Evolutionary conservation across 768 basidiomycete species (phyloP), one percentile per base, ranked within the genome.

Genomic region (Scleroderma citrinum): DNA sequence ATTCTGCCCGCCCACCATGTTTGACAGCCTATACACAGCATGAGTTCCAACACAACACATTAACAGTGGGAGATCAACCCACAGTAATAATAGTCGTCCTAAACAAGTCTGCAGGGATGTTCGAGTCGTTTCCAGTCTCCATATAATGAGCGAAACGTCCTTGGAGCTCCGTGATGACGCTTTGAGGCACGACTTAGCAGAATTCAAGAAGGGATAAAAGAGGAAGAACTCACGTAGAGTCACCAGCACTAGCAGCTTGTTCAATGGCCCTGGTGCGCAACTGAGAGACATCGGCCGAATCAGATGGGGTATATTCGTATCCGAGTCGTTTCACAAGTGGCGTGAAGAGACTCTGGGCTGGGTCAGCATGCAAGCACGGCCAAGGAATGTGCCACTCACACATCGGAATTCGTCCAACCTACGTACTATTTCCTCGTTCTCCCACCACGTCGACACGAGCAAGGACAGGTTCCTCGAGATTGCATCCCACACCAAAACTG

Each of bases 401-500:
- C 73, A 69, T 50, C 78, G 72, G 65, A 90, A 79, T 10, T 68
- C 75, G 50, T 87, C 73, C 42, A 94, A 60, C 41, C 74, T 70
- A 32, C 73, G 75, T 31, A 70, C 72, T 55, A 75, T 71, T 24
- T 69, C 73, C 30, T 67, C 70, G 59, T 91, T 70, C 65, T 95
- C 92, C 87, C 90, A 96, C 87, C 92, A 96, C 2, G 81, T 78
- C 7, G 73, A 76, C 10, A 72, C 62, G 26, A 96, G 65, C 31
- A 70, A 64, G 23, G 60, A 56, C 44, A 97, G 65, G 44, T 75
- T 81, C 11, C 71, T 69, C 3, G 75, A 68, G 41, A 94, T 81
- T 48, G 80, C 80, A 43, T 78, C 72, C 91, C 88, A 93, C 14
- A 95, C 89, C 51, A 91, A 74, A 67, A 83, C 92, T 92, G 57